Conservation (phyloP, 495 filamentous ascomycete species). For the Cetradonia linearis region DNA sequence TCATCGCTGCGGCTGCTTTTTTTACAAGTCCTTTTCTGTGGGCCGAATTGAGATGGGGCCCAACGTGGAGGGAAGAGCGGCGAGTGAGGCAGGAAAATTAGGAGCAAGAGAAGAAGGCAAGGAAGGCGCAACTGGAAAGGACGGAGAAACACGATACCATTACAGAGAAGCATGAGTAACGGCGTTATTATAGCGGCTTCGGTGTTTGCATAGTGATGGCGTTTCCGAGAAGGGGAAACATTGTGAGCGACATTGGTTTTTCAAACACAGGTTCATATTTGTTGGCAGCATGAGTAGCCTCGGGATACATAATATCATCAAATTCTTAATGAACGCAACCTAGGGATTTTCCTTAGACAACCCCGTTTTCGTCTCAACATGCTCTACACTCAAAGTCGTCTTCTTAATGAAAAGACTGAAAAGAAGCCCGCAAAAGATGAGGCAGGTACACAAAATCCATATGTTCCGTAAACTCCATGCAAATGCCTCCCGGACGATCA, state of each 20-base stretch:
- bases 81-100: constrained; percentile 15
- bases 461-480: constrained; percentile 51
- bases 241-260: not conserved
- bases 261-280: not conserved
- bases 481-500: constrained; percentile 45
- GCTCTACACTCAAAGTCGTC: constrained; percentile 43
- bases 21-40: constrained; percentile 32
- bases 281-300: not conserved
- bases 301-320: not conserved
- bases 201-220: not conserved
- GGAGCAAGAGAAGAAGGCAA: constrained; percentile 10
- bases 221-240: not conserved
- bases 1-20: constrained; percentile 42
- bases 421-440: constrained; percentile 41
- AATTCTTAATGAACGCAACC: not conserved
- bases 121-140: not conserved
- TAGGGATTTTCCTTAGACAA: not conserved
- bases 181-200: not conserved
- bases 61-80: constrained; percentile 36
- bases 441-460: constrained; percentile 50
- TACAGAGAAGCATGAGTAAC: constrained; percentile 2
- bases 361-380: constrained; percentile 51
- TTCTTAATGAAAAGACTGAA: constrained; percentile 46
- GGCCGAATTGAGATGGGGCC: constrained; percentile 37
- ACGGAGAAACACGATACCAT: not conserved